Conservation (phyloP, 2,329 filamentous ascomycete species). For the Alternaria novae-zelandiae region DNA sequence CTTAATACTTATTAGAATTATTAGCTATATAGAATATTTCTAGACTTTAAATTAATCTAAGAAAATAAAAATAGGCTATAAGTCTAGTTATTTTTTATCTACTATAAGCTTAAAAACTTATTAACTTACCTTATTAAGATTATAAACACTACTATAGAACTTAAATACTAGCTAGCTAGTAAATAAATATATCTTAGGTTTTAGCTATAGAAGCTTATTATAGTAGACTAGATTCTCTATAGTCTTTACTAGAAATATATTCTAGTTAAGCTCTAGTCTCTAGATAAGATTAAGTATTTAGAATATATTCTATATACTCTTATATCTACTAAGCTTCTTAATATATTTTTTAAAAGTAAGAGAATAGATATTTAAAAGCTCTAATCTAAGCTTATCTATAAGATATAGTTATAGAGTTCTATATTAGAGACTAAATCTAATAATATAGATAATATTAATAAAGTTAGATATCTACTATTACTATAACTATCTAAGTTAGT, state of each 20-base stretch:
- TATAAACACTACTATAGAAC: neutral
- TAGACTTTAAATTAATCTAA: neutral
- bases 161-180: neutral
- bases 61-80: neutral
- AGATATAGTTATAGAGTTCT: no score
- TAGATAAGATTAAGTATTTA: neutral
- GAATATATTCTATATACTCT: neutral
- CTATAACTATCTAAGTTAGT: neutral
- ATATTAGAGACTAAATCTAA: neutral
- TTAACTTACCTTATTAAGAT: neutral
- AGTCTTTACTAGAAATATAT: neutral
- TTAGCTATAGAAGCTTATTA: neutral
- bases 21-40: neutral
- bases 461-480: neutral
- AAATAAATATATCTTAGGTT: no score
- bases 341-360: neutral
- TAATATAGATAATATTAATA: neutral
- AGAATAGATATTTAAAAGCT: neutral
- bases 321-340: neutral
- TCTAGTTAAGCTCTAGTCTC: neutral
- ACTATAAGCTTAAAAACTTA: neutral
- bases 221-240: neutral
- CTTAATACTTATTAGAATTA: no score
- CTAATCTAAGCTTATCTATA: no score
- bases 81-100: neutral